phyloP scores from a whole-genome alignment of 2,329 filamentous ascomycete species.

The Colletotrichum tamarilloi region DNA sequence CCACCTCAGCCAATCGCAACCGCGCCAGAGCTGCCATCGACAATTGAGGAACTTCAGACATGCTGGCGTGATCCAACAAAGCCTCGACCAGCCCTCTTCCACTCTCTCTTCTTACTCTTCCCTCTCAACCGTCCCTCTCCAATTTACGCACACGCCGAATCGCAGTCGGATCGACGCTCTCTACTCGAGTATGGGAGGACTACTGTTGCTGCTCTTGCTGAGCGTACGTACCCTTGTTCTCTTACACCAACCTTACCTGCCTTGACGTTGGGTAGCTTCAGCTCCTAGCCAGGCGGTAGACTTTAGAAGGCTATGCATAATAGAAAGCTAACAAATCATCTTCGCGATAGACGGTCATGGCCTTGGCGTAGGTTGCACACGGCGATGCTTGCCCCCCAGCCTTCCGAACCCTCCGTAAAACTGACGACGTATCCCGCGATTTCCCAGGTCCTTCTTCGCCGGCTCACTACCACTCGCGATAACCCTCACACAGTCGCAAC shows the following conservation, averaged over 20 bases:
- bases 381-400: conserved; percentile 14
- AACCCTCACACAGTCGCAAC: conserved; percentile 84
- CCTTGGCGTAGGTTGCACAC: conserved; percentile 61
- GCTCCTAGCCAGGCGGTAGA: conserved; percentile 19
- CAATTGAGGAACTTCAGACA: conserved; percentile 8
- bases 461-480: conserved; percentile 92
- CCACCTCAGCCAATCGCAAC: not conserved
- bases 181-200: conserved; percentile 49
- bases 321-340: conserved; percentile 16
- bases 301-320: not conserved
- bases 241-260: not conserved
- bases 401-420: conserved; percentile 17
- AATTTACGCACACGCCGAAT: not conserved
- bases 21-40: not conserved
- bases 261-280: not conserved
- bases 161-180: conserved; percentile 10
- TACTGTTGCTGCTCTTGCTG: conserved; percentile 53
- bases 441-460: conserved; percentile 86
- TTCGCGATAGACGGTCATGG: conserved; percentile 63
- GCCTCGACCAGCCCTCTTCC: conserved; percentile 6
- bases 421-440: conserved; percentile 15
- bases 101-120: not conserved
- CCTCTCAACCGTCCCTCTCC: not conserved
- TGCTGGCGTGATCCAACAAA: conserved; percentile 27
- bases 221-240: conserved; percentile 47